These are phyloP conservation scores for Imleria badia DNA, from an alignment of 768 basidiomycete genomes.

Conservation along the genomic window DNA sequence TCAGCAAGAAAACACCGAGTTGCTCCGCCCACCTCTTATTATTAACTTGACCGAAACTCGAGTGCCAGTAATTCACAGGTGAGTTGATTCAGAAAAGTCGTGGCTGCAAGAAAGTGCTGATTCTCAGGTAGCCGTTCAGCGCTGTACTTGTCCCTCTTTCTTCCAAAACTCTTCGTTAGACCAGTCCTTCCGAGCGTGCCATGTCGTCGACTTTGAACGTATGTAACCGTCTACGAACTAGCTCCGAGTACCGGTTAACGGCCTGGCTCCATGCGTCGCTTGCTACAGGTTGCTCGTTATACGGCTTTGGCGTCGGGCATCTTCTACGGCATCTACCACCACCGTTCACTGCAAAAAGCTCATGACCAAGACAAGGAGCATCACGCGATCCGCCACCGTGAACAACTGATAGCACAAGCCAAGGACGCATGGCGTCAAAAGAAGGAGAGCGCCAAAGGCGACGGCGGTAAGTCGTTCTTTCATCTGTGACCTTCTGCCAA, in stretches of 20 bases:
- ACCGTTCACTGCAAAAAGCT: slow-evolving; percentile 80
- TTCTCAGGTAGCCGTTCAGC: slow-evolving; percentile 6
- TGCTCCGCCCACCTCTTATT: slow-evolving; percentile 27
- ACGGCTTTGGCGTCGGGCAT: slow-evolving; percentile 86
- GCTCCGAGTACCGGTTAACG: background rate
- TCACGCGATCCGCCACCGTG: slow-evolving; percentile 69
- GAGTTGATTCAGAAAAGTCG: background rate
- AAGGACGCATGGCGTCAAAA: slow-evolving; percentile 89
- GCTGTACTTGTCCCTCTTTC: slow-evolving; percentile 17
- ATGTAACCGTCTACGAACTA: slow-evolving; percentile 31
- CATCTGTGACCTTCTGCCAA: too few species aligned
- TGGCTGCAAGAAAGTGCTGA: background rate
- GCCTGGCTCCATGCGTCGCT: background rate
- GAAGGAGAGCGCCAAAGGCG: slow-evolving; percentile 51
- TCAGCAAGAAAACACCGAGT: slow-evolving; percentile 31
- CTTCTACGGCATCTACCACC: slow-evolving; percentile 90
- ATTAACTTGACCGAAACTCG: slow-evolving; percentile 14
- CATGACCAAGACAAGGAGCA: slow-evolving; percentile 77
- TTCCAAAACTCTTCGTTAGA: slow-evolving; percentile 3
- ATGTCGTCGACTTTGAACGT: slow-evolving; percentile 84
- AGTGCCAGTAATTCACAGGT: slow-evolving; percentile 14
- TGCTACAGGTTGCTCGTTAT: slow-evolving; percentile 84
- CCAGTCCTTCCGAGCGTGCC: slow-evolving; percentile 14
- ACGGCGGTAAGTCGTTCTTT: slow-evolving; percentile 50
- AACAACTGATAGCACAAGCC: slow-evolving; percentile 79